Conservation (phyloP, 2,329 filamentous ascomycete species). For the Cadophora sp. region DNA sequence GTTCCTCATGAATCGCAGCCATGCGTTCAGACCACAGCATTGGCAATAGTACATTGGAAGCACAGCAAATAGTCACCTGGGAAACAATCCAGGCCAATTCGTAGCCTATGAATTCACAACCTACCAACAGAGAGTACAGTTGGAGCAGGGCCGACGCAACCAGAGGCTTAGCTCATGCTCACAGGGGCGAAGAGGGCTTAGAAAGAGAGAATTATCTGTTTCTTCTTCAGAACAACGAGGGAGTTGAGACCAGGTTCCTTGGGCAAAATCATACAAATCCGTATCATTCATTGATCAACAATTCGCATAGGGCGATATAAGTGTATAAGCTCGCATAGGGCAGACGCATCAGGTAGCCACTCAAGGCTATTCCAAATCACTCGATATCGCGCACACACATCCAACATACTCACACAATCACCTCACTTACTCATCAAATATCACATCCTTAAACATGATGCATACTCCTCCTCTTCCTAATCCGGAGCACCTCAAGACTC, state of each 20-base stretch:
- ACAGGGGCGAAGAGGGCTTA: no score
- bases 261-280: not conserved
- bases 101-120: no score
- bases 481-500: not conserved
- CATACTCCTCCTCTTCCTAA: not conserved
- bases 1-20: no score
- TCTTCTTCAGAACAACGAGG: no score
- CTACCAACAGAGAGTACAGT: no score
- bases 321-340: not conserved
- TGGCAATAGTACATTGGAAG: no score
- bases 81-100: no score
- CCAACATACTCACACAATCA: slow-evolving; percentile 8
- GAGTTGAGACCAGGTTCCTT: not conserved
- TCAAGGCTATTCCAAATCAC: not conserved
- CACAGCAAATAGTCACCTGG: no score
- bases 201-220: no score
- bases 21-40: no score
- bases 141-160: no score
- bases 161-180: no score
- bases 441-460: not conserved
- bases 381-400: not conserved
- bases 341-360: not conserved
- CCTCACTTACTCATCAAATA: not conserved
- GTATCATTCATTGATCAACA: slow-evolving; percentile 3
- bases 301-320: slow-evolving; percentile 4